A percentile compares a stretch with the other conserved stretches of the same genome.
Evolutionary conservation across 768 basidiomycete genomes (phyloP).

Genomic region (Boletus pseudo-olivaceus): DNA sequence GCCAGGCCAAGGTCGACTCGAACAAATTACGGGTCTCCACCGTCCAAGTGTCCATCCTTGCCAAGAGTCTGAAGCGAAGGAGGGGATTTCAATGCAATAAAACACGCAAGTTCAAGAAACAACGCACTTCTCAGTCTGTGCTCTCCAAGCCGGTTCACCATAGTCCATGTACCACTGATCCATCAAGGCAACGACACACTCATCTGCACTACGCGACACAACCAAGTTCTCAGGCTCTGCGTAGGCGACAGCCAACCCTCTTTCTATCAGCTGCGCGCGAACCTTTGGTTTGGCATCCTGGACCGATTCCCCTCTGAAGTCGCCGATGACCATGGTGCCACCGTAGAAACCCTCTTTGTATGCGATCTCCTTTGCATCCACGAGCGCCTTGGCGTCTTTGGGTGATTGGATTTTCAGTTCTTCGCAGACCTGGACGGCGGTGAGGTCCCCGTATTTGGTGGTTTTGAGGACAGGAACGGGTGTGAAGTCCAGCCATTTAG

Average conservation of each 20-base stretch:
- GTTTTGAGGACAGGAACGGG: conserved; percentile 87
- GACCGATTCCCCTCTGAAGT: conserved; percentile 84
- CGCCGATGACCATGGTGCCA: conserved; percentile 87
- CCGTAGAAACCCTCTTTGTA: conserved; percentile 99
- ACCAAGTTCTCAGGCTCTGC: conserved; percentile 94
- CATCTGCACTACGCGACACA: conserved; percentile 88
- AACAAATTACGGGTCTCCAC: conserved; percentile 91
- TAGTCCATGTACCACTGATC: conserved; percentile 99
- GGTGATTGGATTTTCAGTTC: conserved; percentile 93
- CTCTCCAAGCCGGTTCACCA: conserved; percentile 88
- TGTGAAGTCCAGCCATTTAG: conserved; percentile 80
- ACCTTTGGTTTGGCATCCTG: conserved; percentile 92
- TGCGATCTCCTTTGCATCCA: conserved; percentile 95
- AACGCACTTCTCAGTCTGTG: conserved; percentile 74
- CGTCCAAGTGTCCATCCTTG: conserved; percentile 86
- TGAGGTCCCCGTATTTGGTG: conserved; percentile 89
- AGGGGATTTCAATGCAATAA: conserved; percentile 1
- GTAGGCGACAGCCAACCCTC: conserved; percentile 80
- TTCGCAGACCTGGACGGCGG: conserved; percentile 78
- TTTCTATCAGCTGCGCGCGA: conserved; percentile 74
- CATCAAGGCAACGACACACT: conserved; percentile 96
- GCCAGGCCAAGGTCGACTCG: conserved; percentile 88
- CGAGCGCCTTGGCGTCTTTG: conserved; percentile 89
- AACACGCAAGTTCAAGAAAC: background rate
- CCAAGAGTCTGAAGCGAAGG: conserved; percentile 54